Evolutionary conservation across 352 stramenopile species (phyloP).

Genomic region (Pythium brassicae): DNA sequence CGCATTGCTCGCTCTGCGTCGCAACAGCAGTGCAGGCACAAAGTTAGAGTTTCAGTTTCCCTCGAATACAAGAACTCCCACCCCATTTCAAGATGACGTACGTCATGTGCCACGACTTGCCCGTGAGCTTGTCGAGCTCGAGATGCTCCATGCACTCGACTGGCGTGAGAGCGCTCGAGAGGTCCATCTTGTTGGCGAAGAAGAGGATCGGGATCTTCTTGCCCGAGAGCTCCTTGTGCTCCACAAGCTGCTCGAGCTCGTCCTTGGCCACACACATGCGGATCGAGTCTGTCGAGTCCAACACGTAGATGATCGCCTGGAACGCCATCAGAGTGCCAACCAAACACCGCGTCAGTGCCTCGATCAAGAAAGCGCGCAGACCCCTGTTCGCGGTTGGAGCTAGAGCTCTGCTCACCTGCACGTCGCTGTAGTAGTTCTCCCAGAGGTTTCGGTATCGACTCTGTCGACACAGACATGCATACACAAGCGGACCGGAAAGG

Average conservation of each 20-base stretch:
- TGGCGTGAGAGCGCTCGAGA: conserved; percentile 57
- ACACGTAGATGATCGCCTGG: conserved; percentile 87
- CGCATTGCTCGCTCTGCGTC: conserved; percentile 73
- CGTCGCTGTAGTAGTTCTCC: conserved; percentile 85
- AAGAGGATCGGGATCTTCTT: conserved; percentile 82
- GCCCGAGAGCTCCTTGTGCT: conserved; percentile 69
- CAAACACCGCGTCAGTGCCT: not conserved
- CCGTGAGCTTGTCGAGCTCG: conserved; percentile 69
- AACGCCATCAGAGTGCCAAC: not conserved
- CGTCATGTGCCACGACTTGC: conserved; percentile 85
- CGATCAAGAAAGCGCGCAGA: too few relatives aligned
- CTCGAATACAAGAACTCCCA: too few relatives aligned
- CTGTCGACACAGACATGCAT: too few relatives aligned
- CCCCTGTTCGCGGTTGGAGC: too few relatives aligned
- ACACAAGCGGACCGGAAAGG: too few relatives aligned
- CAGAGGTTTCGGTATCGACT: conserved; percentile 77
- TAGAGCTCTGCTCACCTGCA: conserved; percentile 39
- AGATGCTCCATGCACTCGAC: conserved; percentile 82
- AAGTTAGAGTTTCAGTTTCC: not conserved
- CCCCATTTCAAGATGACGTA: conserved; percentile 35
- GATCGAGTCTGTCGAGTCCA: conserved; percentile 86
- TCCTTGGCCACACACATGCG: conserved; percentile 85
- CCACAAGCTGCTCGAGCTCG: conserved; percentile 80
- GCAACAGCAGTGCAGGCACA: not conserved
- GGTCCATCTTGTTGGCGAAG: conserved; percentile 88